These are phyloP conservation scores for Talaromyces sp. DNA, from an alignment of 2,329 filamentous ascomycete genomes.

Conservation along the genomic window DNA sequence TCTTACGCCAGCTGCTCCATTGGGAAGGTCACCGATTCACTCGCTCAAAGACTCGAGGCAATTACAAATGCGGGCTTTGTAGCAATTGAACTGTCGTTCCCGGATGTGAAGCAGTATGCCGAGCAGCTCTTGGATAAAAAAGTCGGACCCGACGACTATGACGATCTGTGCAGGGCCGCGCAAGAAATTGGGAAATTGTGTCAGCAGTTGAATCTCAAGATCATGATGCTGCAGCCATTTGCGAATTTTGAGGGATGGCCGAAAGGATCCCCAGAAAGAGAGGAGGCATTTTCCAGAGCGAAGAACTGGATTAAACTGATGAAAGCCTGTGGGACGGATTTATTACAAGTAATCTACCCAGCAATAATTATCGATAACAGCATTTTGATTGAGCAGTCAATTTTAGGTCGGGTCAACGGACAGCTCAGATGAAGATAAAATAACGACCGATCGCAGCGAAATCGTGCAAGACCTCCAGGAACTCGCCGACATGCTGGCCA, in stretches of 20 bases:
- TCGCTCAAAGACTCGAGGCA: constrained; percentile 39
- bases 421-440: constrained; percentile 48
- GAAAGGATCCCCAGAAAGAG: constrained; percentile 53
- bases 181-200: constrained; percentile 54
- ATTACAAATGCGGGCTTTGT: constrained; percentile 48
- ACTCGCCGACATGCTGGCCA: constrained; percentile 60
- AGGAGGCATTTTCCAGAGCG: constrained; percentile 61
- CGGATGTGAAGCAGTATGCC: constrained; percentile 65
- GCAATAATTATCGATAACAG: neutral
- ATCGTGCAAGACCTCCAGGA: constrained; percentile 61
- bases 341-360: constrained; percentile 57
- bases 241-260: constrained; percentile 74
- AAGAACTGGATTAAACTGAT: constrained; percentile 69
- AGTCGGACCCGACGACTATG: constrained; percentile 58
- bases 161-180: constrained; percentile 54
- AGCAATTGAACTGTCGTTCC: constrained; percentile 71
- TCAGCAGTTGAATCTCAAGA: constrained; percentile 52
- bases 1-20: constrained; percentile 46
- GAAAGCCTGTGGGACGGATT: constrained; percentile 64
- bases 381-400: neutral
- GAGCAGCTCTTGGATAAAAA: constrained; percentile 45
- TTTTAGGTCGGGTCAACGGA: constrained; percentile 61
- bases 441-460: constrained; percentile 49
- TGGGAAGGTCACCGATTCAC: constrained; percentile 32
- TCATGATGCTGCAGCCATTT: constrained; percentile 74